These are phyloP conservation scores for Alternaria infectoria DNA, from an alignment of 2,329 filamentous ascomycete species.

Conservation along the genomic window DNA sequence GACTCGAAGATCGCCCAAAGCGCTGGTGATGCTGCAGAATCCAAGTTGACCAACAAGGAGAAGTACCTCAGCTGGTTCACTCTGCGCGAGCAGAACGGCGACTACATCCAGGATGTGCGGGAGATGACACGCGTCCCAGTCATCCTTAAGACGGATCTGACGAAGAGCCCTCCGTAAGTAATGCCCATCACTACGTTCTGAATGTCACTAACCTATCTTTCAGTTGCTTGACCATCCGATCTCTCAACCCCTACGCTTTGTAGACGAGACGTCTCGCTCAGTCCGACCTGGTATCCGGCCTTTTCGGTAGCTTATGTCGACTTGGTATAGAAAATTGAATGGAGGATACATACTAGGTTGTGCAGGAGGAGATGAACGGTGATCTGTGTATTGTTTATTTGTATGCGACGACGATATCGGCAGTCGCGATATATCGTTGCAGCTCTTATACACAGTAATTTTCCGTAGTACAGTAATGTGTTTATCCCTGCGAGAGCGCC, in stretches of 20 bases:
- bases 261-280: constrained; percentile 32
- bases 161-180: constrained; percentile 98
- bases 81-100: constrained; percentile 87
- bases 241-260: constrained; percentile 77
- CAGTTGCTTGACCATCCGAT: constrained; percentile 83
- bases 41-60: constrained; percentile 88
- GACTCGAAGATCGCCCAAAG: constrained; percentile 85
- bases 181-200: not conserved
- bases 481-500: constrained; percentile 20
- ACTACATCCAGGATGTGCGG: constrained; percentile 97
- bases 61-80: constrained; percentile 92
- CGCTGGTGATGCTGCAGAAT: constrained; percentile 72
- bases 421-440: constrained; percentile 30
- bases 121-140: constrained; percentile 99
- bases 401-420: constrained; percentile 28
- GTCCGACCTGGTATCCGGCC: not conserved
- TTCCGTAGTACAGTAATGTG: constrained; percentile 42
- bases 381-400: constrained; percentile 42
- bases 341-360: constrained; percentile 36
- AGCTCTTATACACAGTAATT: constrained; percentile 29
- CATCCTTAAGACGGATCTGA: constrained; percentile 96
- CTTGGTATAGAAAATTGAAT: constrained; percentile 43
- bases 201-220: constrained; percentile 21
- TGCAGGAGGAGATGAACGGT: constrained; percentile 20
- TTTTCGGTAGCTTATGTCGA: constrained; percentile 15